Evolutionary conservation across 1,284 basidiomycete species (phyloP), one percentile per base, ranked within the genome.

Genomic region (Retiboletus fuscus): DNA sequence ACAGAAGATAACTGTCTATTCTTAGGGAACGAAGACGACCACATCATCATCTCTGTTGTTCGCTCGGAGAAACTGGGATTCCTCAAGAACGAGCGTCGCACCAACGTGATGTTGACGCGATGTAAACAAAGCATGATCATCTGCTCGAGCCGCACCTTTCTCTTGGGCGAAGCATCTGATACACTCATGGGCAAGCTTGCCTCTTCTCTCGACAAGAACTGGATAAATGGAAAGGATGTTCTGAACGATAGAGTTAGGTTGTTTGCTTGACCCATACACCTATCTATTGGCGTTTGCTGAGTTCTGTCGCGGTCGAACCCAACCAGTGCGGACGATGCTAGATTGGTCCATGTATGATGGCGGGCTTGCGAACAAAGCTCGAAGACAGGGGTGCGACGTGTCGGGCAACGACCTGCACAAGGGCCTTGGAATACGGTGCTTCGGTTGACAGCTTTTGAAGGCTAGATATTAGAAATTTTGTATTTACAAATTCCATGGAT

Each of bases 51-150:
- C 49, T 93, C 90, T 8, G 72, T 90, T 18, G 88, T 90, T 5
- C 84, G 90, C 16, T 84, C 89, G 0, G 71, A 75, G 3, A 76
- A 71, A 15, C 76, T 86, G 2, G 89, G 90, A 3, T 92, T 92
- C 74, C 78, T 91, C 22, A 74, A 68, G 7, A 86, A 86, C 64
- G 28, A 78, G 20, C 81, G 87, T 11, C 86, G 92, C 3, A 87
- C 87, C 22, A 93, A 93, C 79, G 92, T 93, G 53, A 92, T 93
- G 91, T 82, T 93, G 61, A 88, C 88, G 1, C 85, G 91, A 24
- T 91, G 89, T 81, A 89, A 88, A 79, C 76, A 79, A 55, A 84
- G 85, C 55, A 89, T 92, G 89, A 82, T 85, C 69, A 85, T 92
- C 73, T 85, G 85, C 66, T 85, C 88, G 11, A 88, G 80, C n/a